Evolutionary conservation across 257 asterid genomes (phyloP), one percentile per base, ranked within the genome.

Genomic region (Dorcoceras hygrometricum): DNA sequence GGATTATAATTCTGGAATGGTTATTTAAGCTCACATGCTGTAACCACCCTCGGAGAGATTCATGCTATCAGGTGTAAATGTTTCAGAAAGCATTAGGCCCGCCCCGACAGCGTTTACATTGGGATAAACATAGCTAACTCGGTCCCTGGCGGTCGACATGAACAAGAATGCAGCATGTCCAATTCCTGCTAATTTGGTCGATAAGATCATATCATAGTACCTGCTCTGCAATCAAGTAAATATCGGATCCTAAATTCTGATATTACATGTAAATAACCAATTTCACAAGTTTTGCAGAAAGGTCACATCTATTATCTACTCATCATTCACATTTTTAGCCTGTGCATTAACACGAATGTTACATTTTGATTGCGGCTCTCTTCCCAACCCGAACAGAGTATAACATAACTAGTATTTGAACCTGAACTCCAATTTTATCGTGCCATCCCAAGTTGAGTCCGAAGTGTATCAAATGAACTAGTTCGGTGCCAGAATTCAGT

Each of bases 81-180:
- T 80, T 69, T 91, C 83, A 6, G 94, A 76, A 20, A 91, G 78
- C 61, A 91, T 56, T 43, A 91, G 72, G 57, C 95, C 96, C 19
- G 98, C 94, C 19, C 96, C 98, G 3, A 91, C 96, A 56, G 91
- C 76, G 57, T 91, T 91, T 50, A 85, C 98, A 28, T 91, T 85
- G 3, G 98, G 98, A 76, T 91, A 91, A 51, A 87, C 6, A 39
- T 89, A 91, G 81, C 98, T 89, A 16, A 82, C 91, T 61, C 84
- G 72, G 66, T 89, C 98, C 25, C 98, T 77, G 26, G 95, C 95
- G 26, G 84, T 79, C 4, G 96, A 71, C 95, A 91, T 79, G 66
- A 86, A 91, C 84, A 91, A 71, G 89, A 91, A 88, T 20, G 92
- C 78, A 2, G 84, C 96, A 73, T 86, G 96, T 0, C 98, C 98